Conservation (phyloP, 495 filamentous ascomycete species). For the Glutinoglossum americanum region DNA sequence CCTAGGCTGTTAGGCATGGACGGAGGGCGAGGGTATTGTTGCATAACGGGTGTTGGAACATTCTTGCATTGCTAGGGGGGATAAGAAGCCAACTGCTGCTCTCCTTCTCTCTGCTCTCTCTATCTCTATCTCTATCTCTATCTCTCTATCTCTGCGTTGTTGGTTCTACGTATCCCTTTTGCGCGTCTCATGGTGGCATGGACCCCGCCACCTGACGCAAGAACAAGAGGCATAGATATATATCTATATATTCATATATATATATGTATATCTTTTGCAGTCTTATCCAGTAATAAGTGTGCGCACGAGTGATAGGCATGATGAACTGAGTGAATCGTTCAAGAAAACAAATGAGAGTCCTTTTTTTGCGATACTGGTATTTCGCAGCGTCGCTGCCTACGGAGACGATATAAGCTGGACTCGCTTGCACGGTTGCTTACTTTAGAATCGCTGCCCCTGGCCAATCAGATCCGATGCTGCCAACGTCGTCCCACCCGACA, state of each 20-base stretch:
- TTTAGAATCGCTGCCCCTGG: too few species aligned
- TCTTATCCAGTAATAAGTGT: background rate
- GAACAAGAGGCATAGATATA: background rate
- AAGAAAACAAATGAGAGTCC: too few species aligned
- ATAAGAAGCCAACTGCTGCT: background rate
- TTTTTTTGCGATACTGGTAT: too few species aligned
- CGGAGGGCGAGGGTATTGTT: background rate
- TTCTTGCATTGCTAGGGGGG: background rate
- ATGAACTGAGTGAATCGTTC: too few species aligned
- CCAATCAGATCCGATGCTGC: too few species aligned
- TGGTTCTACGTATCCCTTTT: background rate
- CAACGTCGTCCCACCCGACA: too few species aligned
- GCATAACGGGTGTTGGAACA: slow-evolving; percentile 1
- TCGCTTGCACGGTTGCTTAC: too few species aligned
- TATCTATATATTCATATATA: too few species aligned
- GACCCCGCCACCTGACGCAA: background rate
- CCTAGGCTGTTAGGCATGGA: background rate
- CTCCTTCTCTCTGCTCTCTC: background rate
- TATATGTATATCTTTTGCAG: background rate
- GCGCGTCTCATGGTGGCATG: background rate
- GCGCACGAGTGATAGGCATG: too few species aligned
- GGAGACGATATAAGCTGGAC: too few species aligned
- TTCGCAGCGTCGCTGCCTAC: too few species aligned
- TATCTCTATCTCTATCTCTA: too few species aligned
- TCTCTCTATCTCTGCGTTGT: background rate